phyloP scores from a whole-genome alignment of 306 rosid species.

The Vicia villosa region DNA sequence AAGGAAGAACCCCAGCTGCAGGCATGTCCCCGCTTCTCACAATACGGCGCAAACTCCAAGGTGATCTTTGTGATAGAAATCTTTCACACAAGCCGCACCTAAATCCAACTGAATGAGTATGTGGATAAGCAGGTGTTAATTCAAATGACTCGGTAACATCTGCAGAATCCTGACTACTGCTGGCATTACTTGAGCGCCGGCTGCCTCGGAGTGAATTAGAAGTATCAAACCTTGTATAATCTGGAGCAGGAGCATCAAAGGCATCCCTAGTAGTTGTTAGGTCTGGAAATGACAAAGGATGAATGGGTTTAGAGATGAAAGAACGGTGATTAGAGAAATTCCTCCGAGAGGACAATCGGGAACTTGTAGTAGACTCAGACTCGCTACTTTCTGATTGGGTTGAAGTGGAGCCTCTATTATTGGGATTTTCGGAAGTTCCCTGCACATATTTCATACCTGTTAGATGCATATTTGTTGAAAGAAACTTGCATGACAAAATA shows the following conservation, averaged over 20 bases:
- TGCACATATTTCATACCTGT: slow-evolving; percentile 45
- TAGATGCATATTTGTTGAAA: slow-evolving; percentile 14
- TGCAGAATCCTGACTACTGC: slow-evolving; percentile 78
- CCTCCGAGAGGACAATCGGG: slow-evolving; percentile 55
- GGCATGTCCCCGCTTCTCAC: slow-evolving; percentile 95
- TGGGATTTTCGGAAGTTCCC: slow-evolving; percentile 75
- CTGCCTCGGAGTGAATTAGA: slow-evolving; percentile 60
- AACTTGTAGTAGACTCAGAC: slow-evolving; percentile 63
- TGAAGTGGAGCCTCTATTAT: slow-evolving; percentile 55
- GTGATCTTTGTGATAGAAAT: slow-evolving; percentile 76
- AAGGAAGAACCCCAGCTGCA: slow-evolving; percentile 74
- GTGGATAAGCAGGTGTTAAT: slow-evolving; percentile 35
- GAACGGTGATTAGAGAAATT: slow-evolving; percentile 58
- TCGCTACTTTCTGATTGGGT: slow-evolving; percentile 74
- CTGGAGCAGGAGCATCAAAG: slow-evolving; percentile 50
- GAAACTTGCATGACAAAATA: slow-evolving; percentile 14
- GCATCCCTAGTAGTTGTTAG: slow-evolving; percentile 54
- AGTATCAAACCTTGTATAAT: slow-evolving; percentile 57
- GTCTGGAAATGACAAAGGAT: slow-evolving; percentile 66
- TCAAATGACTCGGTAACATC: slow-evolving; percentile 74
- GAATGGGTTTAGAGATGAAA: slow-evolving; percentile 86
- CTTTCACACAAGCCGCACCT: slow-evolving; percentile 79
- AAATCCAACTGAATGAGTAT: slow-evolving; percentile 52
- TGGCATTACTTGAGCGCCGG: slow-evolving; percentile 72
- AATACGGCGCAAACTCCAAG: slow-evolving; percentile 84